These are phyloP conservation scores for Cerioporus squamosus DNA, from an alignment of 1,284 basidiomycete genomes.

Conservation along the genomic window DNA sequence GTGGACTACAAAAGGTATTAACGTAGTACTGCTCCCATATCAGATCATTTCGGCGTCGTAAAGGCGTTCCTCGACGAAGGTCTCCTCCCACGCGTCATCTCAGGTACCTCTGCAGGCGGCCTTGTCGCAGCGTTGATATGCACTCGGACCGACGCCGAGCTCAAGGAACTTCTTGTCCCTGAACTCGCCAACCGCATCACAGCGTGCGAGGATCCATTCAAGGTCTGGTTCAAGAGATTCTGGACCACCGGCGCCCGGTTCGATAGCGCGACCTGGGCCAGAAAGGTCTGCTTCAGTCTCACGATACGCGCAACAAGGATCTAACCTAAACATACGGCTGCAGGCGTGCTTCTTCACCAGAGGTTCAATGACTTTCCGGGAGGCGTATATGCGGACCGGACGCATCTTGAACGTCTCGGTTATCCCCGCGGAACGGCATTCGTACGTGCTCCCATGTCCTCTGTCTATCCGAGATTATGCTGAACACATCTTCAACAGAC, in stretches of 20 bases:
- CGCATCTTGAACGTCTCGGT: constrained; percentile 95
- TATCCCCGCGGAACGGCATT: constrained; percentile 92
- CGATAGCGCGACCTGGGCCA: constrained; percentile 90
- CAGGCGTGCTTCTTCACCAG: constrained; percentile 86
- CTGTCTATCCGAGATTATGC: constrained; percentile 1
- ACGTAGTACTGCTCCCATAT: background rate
- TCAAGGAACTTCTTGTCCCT: constrained; percentile 78
- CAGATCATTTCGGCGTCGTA: constrained; percentile 90
- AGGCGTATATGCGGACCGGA: constrained; percentile 94
- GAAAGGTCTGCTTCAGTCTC: constrained; percentile 60
- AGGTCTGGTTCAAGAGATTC: constrained; percentile 82
- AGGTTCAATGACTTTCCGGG: constrained; percentile 94
- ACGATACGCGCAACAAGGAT: no score
- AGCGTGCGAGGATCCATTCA: constrained; percentile 86
- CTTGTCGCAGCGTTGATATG: constrained; percentile 87
- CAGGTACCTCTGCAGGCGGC: constrained; percentile 93
- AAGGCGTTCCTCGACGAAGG: constrained; percentile 90
- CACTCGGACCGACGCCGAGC: constrained; percentile 90
- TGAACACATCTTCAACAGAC: constrained; percentile 48
- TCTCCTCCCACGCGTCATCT: constrained; percentile 88
- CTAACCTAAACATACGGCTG: constrained; percentile 30
- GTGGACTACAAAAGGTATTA: background rate
- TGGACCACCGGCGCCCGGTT: constrained; percentile 92
- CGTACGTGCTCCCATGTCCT: constrained; percentile 51
- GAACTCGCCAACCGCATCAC: constrained; percentile 88